Evolutionary conservation across 129 eudicot genomes (phyloP).

Genomic region (Tagetes erecta): DNA sequence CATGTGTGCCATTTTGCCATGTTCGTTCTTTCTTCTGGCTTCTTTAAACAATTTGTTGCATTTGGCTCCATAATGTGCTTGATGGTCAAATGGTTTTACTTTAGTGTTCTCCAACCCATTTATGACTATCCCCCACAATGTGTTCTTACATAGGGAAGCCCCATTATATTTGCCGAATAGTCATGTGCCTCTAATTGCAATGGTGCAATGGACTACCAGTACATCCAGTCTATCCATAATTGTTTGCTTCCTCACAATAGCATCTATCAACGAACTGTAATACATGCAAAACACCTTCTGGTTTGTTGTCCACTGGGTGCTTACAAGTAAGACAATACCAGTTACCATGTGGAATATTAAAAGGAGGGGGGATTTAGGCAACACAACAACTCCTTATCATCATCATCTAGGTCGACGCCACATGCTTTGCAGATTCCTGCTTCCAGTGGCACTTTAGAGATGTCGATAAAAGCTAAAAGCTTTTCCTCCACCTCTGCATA

Average conservation of each 20-base stretch:
- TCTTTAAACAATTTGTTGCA: too few species aligned
- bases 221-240: slow-evolving; percentile 25
- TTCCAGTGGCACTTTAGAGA: slow-evolving; percentile 54
- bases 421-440: slow-evolving; percentile 59
- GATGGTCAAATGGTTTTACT: too few species aligned
- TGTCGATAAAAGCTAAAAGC: slow-evolving; percentile 29
- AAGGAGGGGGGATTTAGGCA: slow-evolving; percentile 48
- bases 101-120: too few species aligned
- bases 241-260: slow-evolving; percentile 34
- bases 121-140: too few species aligned
- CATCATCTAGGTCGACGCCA: slow-evolving; percentile 44
- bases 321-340: slow-evolving; percentile 57
- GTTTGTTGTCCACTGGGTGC: background rate
- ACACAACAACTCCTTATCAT: slow-evolving; percentile 38
- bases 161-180: too few species aligned
- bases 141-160: too few species aligned
- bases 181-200: slow-evolving; percentile 44
- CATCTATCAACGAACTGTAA: slow-evolving; percentile 2
- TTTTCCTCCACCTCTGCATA: background rate
- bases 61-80: too few species aligned
- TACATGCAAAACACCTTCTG: slow-evolving; percentile 6
- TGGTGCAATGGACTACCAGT: slow-evolving; percentile 40
- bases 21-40: too few species aligned
- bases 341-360: slow-evolving; percentile 45
- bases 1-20: slow-evolving; percentile 12